Percentiles rank a stretch among this genome's conserved stretches.
Evolutionary conservation across 768 basidiomycete species (phyloP).

Genomic region (Mycena sanguinolenta): DNA sequence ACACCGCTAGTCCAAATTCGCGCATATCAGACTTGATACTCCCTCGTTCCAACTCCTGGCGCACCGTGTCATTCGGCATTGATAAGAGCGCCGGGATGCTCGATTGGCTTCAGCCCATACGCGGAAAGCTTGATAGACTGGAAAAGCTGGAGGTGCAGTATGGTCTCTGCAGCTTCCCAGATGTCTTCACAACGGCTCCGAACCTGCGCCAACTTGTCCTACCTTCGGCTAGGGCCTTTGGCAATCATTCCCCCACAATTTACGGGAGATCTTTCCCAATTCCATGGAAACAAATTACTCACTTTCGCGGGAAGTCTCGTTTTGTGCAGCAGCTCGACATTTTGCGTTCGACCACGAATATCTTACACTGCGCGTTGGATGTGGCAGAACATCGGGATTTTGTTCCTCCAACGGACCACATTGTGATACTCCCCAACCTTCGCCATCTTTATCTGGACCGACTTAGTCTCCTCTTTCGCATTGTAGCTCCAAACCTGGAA

Average conservation of each 20-base stretch:
- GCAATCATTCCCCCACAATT: neutral
- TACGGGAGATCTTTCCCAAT: neutral
- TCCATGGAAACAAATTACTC: constrained; percentile 2
- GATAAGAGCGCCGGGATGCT: too few relatives aligned
- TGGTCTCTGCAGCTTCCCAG: too few relatives aligned
- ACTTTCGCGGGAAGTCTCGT: neutral
- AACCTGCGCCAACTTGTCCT: too few relatives aligned
- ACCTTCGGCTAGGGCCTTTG: too few relatives aligned
- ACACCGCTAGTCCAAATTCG: too few relatives aligned
- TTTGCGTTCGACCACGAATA: neutral
- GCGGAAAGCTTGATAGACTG: too few relatives aligned
- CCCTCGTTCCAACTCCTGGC: too few relatives aligned
- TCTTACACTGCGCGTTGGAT: neutral
- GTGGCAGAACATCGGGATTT: neutral
- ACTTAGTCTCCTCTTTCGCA: neutral
- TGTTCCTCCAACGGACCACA: neutral
- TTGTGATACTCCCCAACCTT: neutral
- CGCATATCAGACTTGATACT: neutral
- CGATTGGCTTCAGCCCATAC: too few relatives aligned
- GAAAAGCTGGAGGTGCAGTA: too few relatives aligned
- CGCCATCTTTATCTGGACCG: neutral
- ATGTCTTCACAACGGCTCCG: too few relatives aligned
- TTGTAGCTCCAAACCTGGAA: neutral
- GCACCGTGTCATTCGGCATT: too few relatives aligned
- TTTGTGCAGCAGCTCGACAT: neutral